Evolutionary conservation across 2,329 filamentous ascomycete species (phyloP), one percentile per base, ranked within the genome.

Genomic region (Amesomyces nigricolor): DNA sequence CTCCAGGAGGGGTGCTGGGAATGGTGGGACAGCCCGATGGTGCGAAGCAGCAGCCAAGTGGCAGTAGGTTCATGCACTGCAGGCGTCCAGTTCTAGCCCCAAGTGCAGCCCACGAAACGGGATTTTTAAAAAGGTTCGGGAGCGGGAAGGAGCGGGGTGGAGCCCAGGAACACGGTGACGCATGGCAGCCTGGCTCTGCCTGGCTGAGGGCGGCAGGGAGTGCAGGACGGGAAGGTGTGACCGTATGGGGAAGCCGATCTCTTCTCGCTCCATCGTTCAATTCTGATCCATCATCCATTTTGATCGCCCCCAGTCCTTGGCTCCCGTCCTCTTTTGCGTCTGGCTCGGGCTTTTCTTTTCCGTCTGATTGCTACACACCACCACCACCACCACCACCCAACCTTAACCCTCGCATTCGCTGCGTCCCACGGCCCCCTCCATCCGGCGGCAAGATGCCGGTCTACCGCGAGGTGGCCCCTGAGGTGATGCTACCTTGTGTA

Each of bases 341-440:
- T 37, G 45, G 26, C 29, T 48, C 29, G 26, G 17, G 39, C 29
- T 54, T 51, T 57, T 54, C 11, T 26, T 32, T n/a, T 57, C 57
- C 61, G 62, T 60, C 63, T 63, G 58, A 63, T 59, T 62, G 57
- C 62, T 61, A 64, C 62, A 58, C 58, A 50, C 60, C 22, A 26
- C 22, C 22, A 26, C 22, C 22, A 26, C 22, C 22, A 19, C 17
- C 17, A 26, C 22, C 22, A 26, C 22, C 22, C 22, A 26, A 26
- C 22, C 22, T 26, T 26, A 26, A 26, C 22, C 4, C 22, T 50
- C 43, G 43, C 49, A 47, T 26, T 26, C 22, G 22, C 22, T 26
- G 22, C 22, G 22, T 26, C 22, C 22, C 22, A 26, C 22, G 22
- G 22, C 22, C 22, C 22, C 22, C 4, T 26, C 22, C 22, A 26